A percentile compares a stretch with the other conserved stretches of the same genome.
These are phyloP conservation scores for Dendrocalamus sinicus DNA, from an alignment of 176 grass and related monocot species.

Conservation along the genomic window DNA sequence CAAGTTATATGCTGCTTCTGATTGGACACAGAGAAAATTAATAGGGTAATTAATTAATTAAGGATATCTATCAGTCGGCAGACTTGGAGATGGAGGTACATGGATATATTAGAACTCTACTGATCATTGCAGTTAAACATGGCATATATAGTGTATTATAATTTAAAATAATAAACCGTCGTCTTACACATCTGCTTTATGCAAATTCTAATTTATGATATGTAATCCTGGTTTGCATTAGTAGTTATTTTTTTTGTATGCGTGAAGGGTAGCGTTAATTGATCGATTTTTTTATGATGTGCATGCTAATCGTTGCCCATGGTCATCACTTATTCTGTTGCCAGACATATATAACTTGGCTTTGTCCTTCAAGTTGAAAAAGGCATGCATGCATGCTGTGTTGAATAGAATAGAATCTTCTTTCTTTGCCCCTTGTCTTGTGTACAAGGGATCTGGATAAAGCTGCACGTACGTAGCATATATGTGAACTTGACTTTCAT, in stretches of 20 bases:
- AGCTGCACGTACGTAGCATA: no score
- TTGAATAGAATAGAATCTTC: no score
- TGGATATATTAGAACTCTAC: conserved; percentile 5
- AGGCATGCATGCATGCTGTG: no score
- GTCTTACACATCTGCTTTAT: not conserved
- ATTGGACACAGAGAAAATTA: not conserved
- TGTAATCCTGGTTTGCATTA: not conserved
- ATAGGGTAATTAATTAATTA: not conserved
- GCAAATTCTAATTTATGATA: not conserved
- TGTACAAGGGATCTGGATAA: no score
- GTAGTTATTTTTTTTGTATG: not conserved
- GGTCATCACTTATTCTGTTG: not conserved
- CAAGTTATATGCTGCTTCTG: not conserved
- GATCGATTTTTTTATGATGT: no score
- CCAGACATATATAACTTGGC: no score
- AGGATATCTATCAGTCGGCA: not conserved
- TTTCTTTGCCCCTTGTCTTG: no score
- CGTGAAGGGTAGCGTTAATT: no score
- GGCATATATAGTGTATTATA: not conserved
- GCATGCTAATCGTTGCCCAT: not conserved
- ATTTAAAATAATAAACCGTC: not conserved
- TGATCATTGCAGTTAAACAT: conserved; percentile 6
- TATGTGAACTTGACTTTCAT: no score
- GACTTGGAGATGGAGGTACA: not conserved
- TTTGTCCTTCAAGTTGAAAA: no score